Evolutionary conservation across 2,329 filamentous ascomycete genomes (phyloP), one percentile per base, ranked within the genome.

Genomic region (Nigrospora osmanthi): DNA sequence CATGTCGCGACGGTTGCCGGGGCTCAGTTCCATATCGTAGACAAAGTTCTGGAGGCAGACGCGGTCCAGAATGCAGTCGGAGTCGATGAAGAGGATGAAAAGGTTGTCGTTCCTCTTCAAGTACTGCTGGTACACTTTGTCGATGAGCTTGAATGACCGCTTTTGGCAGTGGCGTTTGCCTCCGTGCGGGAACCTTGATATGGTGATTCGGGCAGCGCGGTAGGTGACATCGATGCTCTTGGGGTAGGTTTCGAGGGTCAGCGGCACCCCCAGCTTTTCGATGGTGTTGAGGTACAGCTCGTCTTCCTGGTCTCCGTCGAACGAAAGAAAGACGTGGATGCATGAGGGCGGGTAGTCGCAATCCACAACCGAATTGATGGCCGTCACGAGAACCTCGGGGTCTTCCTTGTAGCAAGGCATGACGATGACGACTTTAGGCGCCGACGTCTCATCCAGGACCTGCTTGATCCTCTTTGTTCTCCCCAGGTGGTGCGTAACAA

Each of bases 331-430:
- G 30, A 96, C 83, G 62, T 97, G 93, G 47, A 96, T 85, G 63
- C 91, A 96, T 2, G 87, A 85, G 6, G 89, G 80, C 1, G 93
- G 91, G 52, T 97, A 97, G 56, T 96, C 91, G 65, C 89, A 94
- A 55, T 91, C 86, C 42, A 95, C 89, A 32, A 97, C 83, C 0
- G 91, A 96, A 66, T 96, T 83, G 54, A 96, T 76, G 5, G 91
- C 93, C 39, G 85, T 86, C 45, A 96, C 73, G 39, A 97, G 75
- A 12, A 95, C 76, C 1, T 87, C 85, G 0, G 89, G 87, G 30
- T 89, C 82, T 60, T 97, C 93, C 59, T 93, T 89, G 70, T 95
- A 97, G 59, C 90, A 94, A 5, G 91, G 93, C 89, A 97, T 96
- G 47, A 97, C 85, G 48, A 97, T 86, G 51, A 96, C 89, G 14